Percentiles rank a stretch among this genome's conserved stretches.
phyloP scores from a whole-genome alignment of 164 flowering plant genomes.

The Chimonanthus salicifolius region DNA sequence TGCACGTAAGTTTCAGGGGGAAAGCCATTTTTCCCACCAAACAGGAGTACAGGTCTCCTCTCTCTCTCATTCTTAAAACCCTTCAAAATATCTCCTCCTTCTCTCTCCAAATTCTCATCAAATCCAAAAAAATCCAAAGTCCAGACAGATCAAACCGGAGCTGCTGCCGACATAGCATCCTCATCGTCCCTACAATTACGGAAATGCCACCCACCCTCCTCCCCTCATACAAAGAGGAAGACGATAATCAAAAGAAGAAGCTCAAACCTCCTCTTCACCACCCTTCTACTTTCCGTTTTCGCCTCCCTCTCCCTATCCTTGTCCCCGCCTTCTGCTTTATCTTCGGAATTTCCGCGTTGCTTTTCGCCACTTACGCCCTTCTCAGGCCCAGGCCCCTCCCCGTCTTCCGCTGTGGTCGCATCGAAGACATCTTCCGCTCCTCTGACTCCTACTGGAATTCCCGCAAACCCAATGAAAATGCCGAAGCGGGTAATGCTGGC shows the following conservation, averaged over 20 bases:
- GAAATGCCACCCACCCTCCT: conserved; percentile 8
- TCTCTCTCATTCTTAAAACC: too few relatives aligned
- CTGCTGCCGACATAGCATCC: background rate
- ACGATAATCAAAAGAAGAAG: conserved; percentile 1
- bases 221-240: background rate
- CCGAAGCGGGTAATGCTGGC: conserved; percentile 6
- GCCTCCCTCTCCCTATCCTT: conserved; percentile 2
- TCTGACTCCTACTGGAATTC: conserved; percentile 17
- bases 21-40: too few relatives aligned
- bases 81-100: too few relatives aligned
- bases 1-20: too few relatives aligned
- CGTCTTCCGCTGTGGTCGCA: conserved; percentile 39
- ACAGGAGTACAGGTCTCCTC: too few relatives aligned
- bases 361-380: conserved; percentile 31
- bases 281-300: background rate
- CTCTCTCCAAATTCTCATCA: too few relatives aligned
- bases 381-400: conserved; percentile 23
- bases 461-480: conserved; percentile 8
- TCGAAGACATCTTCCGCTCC: conserved; percentile 35
- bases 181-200: background rate
- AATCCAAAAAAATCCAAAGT: background rate
- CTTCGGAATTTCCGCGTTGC: conserved; percentile 33
- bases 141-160: background rate
- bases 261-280: background rate
- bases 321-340: conserved; percentile 30